phyloP scores from a whole-genome alignment of 371 early-diverging fungal genomes.

The Mortierella polycephala region DNA sequence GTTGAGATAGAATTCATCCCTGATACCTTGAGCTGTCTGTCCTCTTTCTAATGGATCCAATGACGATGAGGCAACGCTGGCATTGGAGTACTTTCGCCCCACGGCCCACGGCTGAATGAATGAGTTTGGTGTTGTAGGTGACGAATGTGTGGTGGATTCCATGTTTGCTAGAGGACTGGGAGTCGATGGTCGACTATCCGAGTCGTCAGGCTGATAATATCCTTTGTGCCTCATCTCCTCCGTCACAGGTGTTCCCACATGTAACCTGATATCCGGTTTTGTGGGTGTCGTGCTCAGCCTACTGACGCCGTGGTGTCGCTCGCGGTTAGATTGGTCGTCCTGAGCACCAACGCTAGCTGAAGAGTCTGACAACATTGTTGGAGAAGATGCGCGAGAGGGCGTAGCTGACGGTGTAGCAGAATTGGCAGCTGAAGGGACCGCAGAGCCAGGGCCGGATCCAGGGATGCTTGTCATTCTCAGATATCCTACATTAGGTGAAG shows the following conservation, averaged over 20 bases:
- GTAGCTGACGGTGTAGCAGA: background rate
- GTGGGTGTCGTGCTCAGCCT: constrained; percentile 10
- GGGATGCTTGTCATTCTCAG: constrained; percentile 2
- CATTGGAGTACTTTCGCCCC: constrained; percentile 8
- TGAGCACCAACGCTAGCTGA: background rate
- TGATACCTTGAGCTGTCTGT: constrained; percentile 21
- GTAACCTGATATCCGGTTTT: constrained; percentile 7
- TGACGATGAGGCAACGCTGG: constrained; percentile 10
- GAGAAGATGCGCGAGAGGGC: constrained; percentile 12
- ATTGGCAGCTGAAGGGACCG: background rate
- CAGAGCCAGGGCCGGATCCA: constrained; percentile 1
- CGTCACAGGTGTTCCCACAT: constrained; percentile 9
- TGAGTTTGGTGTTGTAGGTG: constrained; percentile 12
- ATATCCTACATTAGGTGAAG: constrained; percentile 8
- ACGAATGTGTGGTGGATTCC: background rate
- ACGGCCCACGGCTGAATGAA: constrained; percentile 13
- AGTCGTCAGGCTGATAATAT: constrained; percentile 2
- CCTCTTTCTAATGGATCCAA: constrained; percentile 2
- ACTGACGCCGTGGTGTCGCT: background rate
- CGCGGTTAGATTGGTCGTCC: constrained; percentile 3
- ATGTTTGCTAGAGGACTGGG: constrained; percentile 2
- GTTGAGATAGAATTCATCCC: constrained; percentile 30
- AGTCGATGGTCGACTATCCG: constrained; percentile 7
- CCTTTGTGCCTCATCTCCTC: constrained; percentile 14
- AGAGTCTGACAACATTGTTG: background rate